phyloP scores from a whole-genome alignment of 129 eudicot species.

The Arctium lappa region DNA sequence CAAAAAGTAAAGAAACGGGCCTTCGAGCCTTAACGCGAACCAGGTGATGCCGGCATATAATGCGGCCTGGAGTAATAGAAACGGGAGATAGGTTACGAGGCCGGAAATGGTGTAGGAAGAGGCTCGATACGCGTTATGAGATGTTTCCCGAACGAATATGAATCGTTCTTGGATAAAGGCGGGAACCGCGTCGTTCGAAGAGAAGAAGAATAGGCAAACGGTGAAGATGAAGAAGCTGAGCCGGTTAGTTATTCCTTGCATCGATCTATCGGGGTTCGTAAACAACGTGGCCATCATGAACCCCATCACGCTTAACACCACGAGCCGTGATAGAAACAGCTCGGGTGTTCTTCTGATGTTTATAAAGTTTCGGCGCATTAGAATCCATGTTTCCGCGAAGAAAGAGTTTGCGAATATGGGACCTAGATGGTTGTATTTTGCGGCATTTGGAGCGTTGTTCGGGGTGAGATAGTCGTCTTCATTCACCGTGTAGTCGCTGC shows the following conservation, averaged over 20 bases:
- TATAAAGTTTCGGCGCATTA: slow-evolving; percentile 69
- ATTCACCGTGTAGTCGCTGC: slow-evolving; percentile 74
- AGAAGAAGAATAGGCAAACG: slow-evolving; percentile 72
- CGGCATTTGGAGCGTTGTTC: slow-evolving; percentile 29
- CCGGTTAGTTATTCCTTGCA: slow-evolving; percentile 72
- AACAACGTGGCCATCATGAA: slow-evolving; percentile 91
- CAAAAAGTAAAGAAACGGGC: slow-evolving; percentile 55
- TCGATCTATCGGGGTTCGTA: slow-evolving; percentile 28
- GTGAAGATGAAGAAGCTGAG: slow-evolving; percentile 85
- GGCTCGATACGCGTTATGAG: slow-evolving; percentile 80
- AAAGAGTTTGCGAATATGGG: slow-evolving; percentile 65
- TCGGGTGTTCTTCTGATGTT: slow-evolving; percentile 77
- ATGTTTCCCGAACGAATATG: slow-evolving; percentile 75
- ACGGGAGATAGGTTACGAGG: slow-evolving; percentile 64
- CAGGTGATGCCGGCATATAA: slow-evolving; percentile 63
- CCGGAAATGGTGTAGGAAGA: slow-evolving; percentile 79
- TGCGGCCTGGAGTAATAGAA: slow-evolving; percentile 60
- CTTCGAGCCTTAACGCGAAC: slow-evolving; percentile 58
- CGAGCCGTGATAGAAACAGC: slow-evolving; percentile 67
- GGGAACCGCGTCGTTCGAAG: slow-evolving; percentile 81
- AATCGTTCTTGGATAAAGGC: slow-evolving; percentile 86
- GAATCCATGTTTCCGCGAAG: slow-evolving; percentile 61
- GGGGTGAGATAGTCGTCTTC: slow-evolving; percentile 78
- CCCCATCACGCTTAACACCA: slow-evolving; percentile 72
- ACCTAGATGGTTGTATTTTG: slow-evolving; percentile 39